Percentiles rank a stretch among this genome's conserved stretches.
phyloP scores from a whole-genome alignment of 768 basidiomycete genomes.

The Psilocybe subaeruginosa region DNA sequence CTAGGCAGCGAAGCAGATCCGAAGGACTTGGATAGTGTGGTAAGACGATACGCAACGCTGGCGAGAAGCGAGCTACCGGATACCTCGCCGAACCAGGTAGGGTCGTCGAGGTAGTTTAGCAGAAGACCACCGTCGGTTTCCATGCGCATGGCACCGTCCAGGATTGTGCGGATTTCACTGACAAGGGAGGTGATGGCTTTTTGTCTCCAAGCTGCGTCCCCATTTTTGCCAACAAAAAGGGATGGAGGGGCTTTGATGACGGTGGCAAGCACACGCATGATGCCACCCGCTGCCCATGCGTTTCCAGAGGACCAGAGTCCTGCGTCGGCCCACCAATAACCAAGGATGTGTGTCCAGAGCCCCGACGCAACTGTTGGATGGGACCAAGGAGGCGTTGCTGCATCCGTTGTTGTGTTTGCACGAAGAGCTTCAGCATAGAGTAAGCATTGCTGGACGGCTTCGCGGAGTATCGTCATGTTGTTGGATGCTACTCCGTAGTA shows the following conservation, averaged over 20 bases:
- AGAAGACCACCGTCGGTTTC: conserved; percentile 30
- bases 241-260: conserved; percentile 42
- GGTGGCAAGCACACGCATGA: conserved; percentile 59
- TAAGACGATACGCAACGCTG: conserved; percentile 37
- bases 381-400: conserved; percentile 1
- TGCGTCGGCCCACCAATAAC: conserved; percentile 36
- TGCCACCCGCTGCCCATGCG: conserved; percentile 74
- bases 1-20: conserved; percentile 7
- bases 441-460: conserved; percentile 39
- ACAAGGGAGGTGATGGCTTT: conserved; percentile 30
- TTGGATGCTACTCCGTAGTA: conserved; percentile 44
- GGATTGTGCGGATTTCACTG: conserved; percentile 34
- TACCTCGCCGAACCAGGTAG: conserved; percentile 39
- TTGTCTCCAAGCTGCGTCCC: conserved; percentile 13
- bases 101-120: conserved; percentile 38
- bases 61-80: conserved; percentile 41
- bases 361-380: conserved; percentile 13
- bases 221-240: conserved; percentile 11
- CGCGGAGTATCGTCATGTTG: conserved; percentile 37
- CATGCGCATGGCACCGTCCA: conserved; percentile 34
- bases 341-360: conserved; percentile 46
- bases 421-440: conserved; percentile 40
- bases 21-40: conserved; percentile 18
- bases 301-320: conserved; percentile 61
- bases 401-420: conserved; percentile 26